Conservation (phyloP, 2,329 filamentous ascomycete species). For the Exserohilum turcica region DNA sequence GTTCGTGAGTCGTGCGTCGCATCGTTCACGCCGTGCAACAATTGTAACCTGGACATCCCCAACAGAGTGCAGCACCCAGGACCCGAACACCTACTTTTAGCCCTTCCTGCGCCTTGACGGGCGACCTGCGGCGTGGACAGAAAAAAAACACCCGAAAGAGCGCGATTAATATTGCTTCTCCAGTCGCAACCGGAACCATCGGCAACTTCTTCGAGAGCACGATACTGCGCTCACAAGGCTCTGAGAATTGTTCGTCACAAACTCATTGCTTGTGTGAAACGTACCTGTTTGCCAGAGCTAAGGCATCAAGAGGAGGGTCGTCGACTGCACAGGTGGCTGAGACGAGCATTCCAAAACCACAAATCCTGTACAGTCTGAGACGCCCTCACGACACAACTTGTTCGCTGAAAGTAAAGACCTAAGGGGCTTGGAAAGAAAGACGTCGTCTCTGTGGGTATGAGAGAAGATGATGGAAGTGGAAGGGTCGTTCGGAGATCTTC, state of each 20-base stretch:
- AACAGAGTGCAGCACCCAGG: not conserved
- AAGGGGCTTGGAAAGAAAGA: not conserved
- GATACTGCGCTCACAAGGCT: not conserved
- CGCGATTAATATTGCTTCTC: not conserved
- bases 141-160: not conserved
- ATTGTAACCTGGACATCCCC: not conserved
- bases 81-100: not conserved
- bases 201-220: not conserved
- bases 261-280: not conserved
- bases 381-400: not conserved
- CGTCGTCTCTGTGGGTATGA: slow-evolving; percentile 44
- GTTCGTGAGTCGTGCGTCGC: slow-evolving; percentile 8
- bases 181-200: not conserved
- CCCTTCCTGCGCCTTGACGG: not conserved
- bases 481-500: slow-evolving; percentile 45
- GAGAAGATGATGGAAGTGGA: slow-evolving; percentile 47
- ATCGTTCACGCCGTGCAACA: slow-evolving; percentile 11
- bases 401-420: not conserved
- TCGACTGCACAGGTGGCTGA: slow-evolving; percentile 1
- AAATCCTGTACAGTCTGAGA: not conserved
- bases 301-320: not conserved
- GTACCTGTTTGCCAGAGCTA: not conserved
- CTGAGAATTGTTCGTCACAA: not conserved
- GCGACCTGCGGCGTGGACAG: not conserved
- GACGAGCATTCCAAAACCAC: not conserved